phyloP scores from a whole-genome alignment of 75 land plant species.

The Cunninghamia lanceolata region DNA sequence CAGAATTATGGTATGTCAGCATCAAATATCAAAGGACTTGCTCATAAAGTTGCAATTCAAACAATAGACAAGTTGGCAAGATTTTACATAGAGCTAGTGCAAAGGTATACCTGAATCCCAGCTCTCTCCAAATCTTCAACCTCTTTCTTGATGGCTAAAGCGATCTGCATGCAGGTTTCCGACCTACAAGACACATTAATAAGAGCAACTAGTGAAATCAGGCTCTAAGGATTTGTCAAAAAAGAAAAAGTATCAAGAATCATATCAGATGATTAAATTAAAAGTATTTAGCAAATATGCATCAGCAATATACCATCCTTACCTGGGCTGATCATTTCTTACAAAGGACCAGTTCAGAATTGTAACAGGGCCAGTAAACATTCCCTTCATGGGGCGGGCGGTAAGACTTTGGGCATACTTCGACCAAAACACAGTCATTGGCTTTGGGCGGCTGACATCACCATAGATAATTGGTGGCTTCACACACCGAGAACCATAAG shows the following conservation, averaged over 20 bases:
- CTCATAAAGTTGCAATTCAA: neutral
- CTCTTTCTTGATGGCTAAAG: slow-evolving; percentile 52
- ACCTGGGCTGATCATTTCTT: slow-evolving; percentile 57
- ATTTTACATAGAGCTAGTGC: neutral
- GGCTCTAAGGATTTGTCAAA: neutral
- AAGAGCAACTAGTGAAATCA: neutral
- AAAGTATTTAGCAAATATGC: neutral
- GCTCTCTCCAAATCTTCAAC: slow-evolving; percentile 56
- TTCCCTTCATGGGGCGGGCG: slow-evolving; percentile 60
- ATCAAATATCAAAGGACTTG: neutral
- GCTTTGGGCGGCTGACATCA: slow-evolving; percentile 57
- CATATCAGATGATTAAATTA: neutral
- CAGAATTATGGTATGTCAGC: neutral
- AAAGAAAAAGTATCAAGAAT: neutral
- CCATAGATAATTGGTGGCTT: slow-evolving; percentile 63
- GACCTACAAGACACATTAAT: slow-evolving; percentile 1
- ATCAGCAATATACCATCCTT: neutral
- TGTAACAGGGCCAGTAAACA: slow-evolving; percentile 55
- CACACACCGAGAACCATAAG: slow-evolving; percentile 62
- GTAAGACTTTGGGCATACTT: slow-evolving; percentile 50
- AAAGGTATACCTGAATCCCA: slow-evolving; percentile 41
- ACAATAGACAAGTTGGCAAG: neutral
- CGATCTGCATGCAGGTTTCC: slow-evolving; percentile 45
- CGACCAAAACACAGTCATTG: slow-evolving; percentile 63
- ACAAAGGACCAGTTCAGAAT: slow-evolving; percentile 64